Percentiles rank a stretch among this genome's conserved stretches.
Evolutionary conservation across 495 filamentous ascomycete genomes (phyloP).

Genomic region (Bathelium albidoporum): DNA sequence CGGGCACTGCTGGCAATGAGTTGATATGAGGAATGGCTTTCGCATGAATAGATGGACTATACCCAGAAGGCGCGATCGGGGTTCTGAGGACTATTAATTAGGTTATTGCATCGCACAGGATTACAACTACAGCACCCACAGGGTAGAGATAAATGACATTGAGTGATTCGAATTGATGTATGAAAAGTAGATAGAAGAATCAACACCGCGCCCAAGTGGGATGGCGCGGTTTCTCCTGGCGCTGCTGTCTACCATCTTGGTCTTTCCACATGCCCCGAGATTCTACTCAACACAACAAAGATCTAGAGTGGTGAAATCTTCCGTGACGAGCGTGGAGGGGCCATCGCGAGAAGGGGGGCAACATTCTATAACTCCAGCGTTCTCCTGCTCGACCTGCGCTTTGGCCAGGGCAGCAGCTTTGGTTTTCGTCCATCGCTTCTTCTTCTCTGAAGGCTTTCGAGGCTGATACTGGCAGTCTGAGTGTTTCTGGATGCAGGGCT

Average conservation of each 20-base stretch:
- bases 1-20: constrained; percentile 32
- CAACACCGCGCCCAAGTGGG: not conserved
- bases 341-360: not conserved
- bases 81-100: not conserved
- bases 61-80: not conserved
- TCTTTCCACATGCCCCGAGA: too few species aligned
- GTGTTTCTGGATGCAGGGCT: constrained; percentile 24
- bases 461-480: constrained; percentile 43
- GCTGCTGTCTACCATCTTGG: too few species aligned
- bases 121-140: not conserved
- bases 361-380: constrained; percentile 4
- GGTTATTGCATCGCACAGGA: not conserved
- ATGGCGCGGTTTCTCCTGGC: too few species aligned
- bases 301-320: not conserved
- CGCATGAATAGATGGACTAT: not conserved
- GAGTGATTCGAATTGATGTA: not conserved
- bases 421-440: constrained; percentile 31
- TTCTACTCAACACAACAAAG: too few species aligned
- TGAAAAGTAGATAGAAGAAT: not conserved
- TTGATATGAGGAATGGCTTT: not conserved
- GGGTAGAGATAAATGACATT: not conserved
- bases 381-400: not conserved
- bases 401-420: constrained; percentile 17
- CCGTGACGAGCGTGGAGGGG: constrained; percentile 2
- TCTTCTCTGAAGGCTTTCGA: constrained; percentile 39